Percentiles rank a stretch among this genome's conserved stretches.
Conservation (phyloP, 2,329 filamentous ascomycete species). For the Penicillium sp. region DNA sequence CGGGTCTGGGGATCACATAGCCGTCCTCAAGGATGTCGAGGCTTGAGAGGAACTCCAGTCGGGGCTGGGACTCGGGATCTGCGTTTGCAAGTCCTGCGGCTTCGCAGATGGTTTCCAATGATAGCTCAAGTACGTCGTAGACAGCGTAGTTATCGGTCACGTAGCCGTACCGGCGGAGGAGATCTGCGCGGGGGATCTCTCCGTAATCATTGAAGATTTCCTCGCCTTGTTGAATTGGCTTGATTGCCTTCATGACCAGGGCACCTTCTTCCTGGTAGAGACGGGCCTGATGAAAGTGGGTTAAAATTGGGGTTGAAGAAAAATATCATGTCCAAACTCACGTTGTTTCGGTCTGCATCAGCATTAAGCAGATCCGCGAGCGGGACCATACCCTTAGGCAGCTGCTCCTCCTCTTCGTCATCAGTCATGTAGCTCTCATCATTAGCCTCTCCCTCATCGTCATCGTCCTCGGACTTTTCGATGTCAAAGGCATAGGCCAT, state of each 20-base stretch:
- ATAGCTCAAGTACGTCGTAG: constrained; percentile 80
- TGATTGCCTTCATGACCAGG: constrained; percentile 70
- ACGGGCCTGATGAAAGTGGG: constrained; percentile 46
- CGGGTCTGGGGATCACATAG: constrained; percentile 59
- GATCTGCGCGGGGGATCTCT: constrained; percentile 75
- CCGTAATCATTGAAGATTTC: constrained; percentile 91
- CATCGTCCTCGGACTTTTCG: constrained; percentile 57
- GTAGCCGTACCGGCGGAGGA: constrained; percentile 83
- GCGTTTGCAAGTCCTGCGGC: constrained; percentile 35
- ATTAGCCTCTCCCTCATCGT: constrained; percentile 54
- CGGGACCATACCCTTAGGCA: constrained; percentile 81
- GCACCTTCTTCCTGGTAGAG: constrained; percentile 60
- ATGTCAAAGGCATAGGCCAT: constrained; percentile 94
- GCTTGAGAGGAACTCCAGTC: constrained; percentile 60
- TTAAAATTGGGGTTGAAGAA: neutral
- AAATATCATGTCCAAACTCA: constrained; percentile 38
- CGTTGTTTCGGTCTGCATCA: constrained; percentile 79
- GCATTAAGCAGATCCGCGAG: constrained; percentile 89
- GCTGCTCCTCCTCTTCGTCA: constrained; percentile 66
- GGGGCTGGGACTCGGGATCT: constrained; percentile 33
- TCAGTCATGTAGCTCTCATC: constrained; percentile 56
- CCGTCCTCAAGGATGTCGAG: constrained; percentile 67
- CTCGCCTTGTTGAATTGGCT: constrained; percentile 66
- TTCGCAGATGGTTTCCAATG: constrained; percentile 58
- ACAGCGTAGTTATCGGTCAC: constrained; percentile 73